Evolutionary conservation across 768 basidiomycete species (phyloP).

Genomic region (Trametes cingulata): DNA sequence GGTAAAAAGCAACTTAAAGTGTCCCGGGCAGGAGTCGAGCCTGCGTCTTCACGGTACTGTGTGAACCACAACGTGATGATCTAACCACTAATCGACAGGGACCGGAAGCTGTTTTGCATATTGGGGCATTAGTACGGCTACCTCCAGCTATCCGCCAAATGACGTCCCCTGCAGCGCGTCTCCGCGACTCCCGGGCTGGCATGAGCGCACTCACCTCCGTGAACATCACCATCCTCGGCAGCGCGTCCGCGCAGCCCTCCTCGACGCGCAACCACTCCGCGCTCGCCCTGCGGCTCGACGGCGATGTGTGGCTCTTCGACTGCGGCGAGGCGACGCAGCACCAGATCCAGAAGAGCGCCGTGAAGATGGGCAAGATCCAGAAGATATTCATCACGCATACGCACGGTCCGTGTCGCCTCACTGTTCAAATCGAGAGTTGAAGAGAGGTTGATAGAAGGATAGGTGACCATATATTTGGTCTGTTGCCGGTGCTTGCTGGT

Average conservation of each 20-base stretch:
- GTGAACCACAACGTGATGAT: constrained; percentile 22
- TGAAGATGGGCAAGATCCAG: constrained; percentile 79
- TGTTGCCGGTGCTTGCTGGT: constrained; percentile 67
- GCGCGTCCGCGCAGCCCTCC: constrained; percentile 80
- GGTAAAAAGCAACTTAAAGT: background rate
- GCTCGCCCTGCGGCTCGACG: constrained; percentile 61
- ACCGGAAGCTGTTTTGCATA: background rate
- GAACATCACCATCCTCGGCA: constrained; percentile 75
- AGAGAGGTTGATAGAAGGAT: background rate
- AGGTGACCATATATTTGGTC: constrained; percentile 85
- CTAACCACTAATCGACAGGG: constrained; percentile 23
- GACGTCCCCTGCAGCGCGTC: background rate
- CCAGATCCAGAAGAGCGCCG: constrained; percentile 65
- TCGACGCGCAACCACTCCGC: constrained; percentile 78
- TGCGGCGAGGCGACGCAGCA: constrained; percentile 86
- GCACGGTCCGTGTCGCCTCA: constrained; percentile 58
- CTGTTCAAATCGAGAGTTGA: background rate
- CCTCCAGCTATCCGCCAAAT: background rate
- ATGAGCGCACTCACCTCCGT: constrained; percentile 33
- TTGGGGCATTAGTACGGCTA: background rate
- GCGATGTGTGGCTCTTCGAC: constrained; percentile 83
- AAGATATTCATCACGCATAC: constrained; percentile 91
- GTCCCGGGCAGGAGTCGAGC: constrained; percentile 23
- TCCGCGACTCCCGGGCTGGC: background rate
- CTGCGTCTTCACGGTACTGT: constrained; percentile 22